Evolutionary conservation across 495 filamentous ascomycete species (phyloP).

Genomic region (Apodospora peruviana): DNA sequence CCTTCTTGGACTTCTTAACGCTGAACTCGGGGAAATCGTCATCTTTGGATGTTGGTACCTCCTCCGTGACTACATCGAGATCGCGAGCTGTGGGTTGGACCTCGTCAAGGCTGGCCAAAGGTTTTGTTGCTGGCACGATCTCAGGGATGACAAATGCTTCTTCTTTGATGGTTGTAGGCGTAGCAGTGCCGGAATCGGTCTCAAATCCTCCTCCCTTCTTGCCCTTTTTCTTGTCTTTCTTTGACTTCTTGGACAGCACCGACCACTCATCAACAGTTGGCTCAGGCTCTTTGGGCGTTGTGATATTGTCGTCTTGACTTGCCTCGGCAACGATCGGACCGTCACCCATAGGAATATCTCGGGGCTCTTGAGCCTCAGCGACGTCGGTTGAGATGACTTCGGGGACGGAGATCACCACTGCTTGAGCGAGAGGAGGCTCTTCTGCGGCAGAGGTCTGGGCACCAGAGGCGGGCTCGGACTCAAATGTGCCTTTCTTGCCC

Average conservation of each 20-base stretch:
- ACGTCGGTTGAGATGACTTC: too few species aligned
- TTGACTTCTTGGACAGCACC: constrained; percentile 24
- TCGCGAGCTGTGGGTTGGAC: neutral
- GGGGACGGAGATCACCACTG: too few species aligned
- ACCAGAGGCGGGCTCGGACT: neutral
- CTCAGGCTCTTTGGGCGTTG: constrained; percentile 1
- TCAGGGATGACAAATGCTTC: neutral
- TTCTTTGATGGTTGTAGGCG: neutral
- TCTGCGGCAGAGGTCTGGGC: neutral
- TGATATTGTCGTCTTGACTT: neutral
- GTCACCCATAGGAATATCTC: neutral
- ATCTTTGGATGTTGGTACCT: constrained; percentile 3
- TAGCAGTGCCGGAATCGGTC: constrained; percentile 15
- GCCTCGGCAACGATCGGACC: neutral
- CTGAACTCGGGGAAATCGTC: constrained; percentile 7
- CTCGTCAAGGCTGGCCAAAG: neutral
- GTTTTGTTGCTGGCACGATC: neutral
- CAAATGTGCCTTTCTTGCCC: neutral
- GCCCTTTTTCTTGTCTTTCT: constrained; percentile 20
- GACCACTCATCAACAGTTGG: constrained; percentile 13
- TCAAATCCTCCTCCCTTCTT: constrained; percentile 10
- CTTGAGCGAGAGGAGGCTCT: too few species aligned
- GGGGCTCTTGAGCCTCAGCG: neutral
- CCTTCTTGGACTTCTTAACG: constrained; percentile 28
- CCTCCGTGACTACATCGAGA: neutral